phyloP scores from a whole-genome alignment of 352 stramenopile genomes.

The Pythium inflatum region DNA sequence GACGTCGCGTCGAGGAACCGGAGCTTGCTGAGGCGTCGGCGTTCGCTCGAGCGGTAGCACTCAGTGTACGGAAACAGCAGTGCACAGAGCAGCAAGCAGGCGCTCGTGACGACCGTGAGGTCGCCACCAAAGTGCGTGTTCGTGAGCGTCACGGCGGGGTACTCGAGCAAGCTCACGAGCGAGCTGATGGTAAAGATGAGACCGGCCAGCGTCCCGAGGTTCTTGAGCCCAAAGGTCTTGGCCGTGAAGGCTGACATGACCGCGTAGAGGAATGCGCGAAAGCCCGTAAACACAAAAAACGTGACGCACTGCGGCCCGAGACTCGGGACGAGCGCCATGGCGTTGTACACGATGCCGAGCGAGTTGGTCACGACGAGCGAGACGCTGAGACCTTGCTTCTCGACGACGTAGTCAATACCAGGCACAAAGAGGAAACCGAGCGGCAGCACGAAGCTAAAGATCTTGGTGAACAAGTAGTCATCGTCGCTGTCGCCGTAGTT shows the following conservation, averaged over 20 bases:
- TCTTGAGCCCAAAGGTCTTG: constrained; percentile 87
- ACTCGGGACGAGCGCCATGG: constrained; percentile 66
- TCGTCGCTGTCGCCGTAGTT: constrained; percentile 79
- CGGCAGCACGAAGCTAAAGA: constrained; percentile 85
- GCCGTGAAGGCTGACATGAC: constrained; percentile 86
- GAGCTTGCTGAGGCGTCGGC: constrained; percentile 43
- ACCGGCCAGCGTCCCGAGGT: constrained; percentile 81
- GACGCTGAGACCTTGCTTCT: constrained; percentile 60
- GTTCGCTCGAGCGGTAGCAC: constrained; percentile 55
- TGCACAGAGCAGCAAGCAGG: constrained; percentile 60
- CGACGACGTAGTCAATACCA: constrained; percentile 83
- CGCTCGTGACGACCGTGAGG: constrained; percentile 53
- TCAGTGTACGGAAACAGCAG: constrained; percentile 66
- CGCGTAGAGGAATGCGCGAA: constrained; percentile 85
- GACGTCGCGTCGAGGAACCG: constrained; percentile 23
- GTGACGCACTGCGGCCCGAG: constrained; percentile 68
- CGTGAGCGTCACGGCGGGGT: constrained; percentile 76
- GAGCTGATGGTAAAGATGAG: constrained; percentile 84
- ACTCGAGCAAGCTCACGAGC: constrained; percentile 75
- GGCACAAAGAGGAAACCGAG: constrained; percentile 86
- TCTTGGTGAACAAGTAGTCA: constrained; percentile 79
- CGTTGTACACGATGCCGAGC: constrained; percentile 74
- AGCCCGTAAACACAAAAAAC: constrained; percentile 84
- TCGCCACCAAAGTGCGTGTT: constrained; percentile 64
- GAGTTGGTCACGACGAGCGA: constrained; percentile 78